These are phyloP conservation scores for Eragrostis tef DNA, from an alignment of 202 grass and related monocot species.

Conservation along the genomic window DNA sequence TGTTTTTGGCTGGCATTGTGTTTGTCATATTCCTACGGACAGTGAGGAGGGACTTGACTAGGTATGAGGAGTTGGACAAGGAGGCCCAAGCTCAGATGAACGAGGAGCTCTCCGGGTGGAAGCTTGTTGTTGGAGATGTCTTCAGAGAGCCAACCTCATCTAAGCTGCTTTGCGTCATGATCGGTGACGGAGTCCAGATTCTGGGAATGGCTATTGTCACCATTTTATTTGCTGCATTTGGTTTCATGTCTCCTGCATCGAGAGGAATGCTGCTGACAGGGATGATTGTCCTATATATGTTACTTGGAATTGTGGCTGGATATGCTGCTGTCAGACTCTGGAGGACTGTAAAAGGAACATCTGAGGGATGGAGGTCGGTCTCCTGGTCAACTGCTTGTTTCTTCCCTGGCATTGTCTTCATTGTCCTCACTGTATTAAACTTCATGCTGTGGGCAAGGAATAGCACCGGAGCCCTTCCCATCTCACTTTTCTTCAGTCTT, in stretches of 20 bases:
- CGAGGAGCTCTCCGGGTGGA: constrained; percentile 87
- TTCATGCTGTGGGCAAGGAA: constrained; percentile 88
- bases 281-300: constrained; percentile 93
- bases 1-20: constrained; percentile 93
- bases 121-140: constrained; percentile 88
- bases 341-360: constrained; percentile 78
- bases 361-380: constrained; percentile 83
- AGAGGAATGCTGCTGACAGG: constrained; percentile 89
- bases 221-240: constrained; percentile 86
- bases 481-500: constrained; percentile 85
- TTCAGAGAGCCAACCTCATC: constrained; percentile 82
- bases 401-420: constrained; percentile 83
- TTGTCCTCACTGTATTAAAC: constrained; percentile 78
- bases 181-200: constrained; percentile 91
- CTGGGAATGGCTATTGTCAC: constrained; percentile 82
- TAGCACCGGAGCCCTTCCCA: constrained; percentile 82
- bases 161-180: constrained; percentile 81
- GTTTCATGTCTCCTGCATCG: constrained; percentile 92
- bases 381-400: constrained; percentile 91
- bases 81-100: constrained; percentile 95
- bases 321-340: constrained; percentile 86
- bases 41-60: constrained; percentile 85
- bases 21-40: constrained; percentile 97
- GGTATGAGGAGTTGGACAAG: constrained; percentile 89
- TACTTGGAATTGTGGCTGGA: constrained; percentile 81